These are phyloP conservation scores for Termitomyces sp. DNA, from an alignment of 768 basidiomycete species.

Conservation along the genomic window DNA sequence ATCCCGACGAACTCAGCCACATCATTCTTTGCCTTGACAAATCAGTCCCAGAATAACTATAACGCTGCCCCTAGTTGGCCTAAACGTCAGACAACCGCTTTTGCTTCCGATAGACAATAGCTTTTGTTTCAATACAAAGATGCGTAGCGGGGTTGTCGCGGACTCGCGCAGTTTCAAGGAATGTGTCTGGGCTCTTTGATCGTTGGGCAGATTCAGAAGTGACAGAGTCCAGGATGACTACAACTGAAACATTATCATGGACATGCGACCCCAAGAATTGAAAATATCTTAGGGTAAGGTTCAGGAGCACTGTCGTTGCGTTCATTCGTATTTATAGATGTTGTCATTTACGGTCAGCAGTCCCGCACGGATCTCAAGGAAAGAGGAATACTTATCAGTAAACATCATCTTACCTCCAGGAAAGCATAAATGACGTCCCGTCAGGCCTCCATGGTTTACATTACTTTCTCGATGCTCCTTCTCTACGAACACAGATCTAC, in stretches of 20 bases:
- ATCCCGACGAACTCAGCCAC: not conserved
- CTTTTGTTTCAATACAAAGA: not conserved
- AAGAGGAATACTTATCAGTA: not conserved
- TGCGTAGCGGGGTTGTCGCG: not conserved
- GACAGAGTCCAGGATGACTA: not conserved
- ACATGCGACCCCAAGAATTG: not conserved
- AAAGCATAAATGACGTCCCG: not conserved
- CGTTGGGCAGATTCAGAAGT: not conserved
- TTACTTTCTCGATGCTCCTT: not conserved
- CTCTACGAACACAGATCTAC: not conserved
- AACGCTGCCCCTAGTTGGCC: not conserved
- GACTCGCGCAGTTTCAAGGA: not conserved
- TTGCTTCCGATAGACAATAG: not conserved
- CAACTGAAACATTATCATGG: not conserved
- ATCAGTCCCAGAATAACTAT: not conserved
- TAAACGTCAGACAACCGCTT: not conserved
- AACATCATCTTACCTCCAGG: not conserved
- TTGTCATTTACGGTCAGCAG: not conserved
- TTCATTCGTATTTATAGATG: not conserved
- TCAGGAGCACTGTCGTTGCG: not conserved
- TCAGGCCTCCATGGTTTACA: not conserved
- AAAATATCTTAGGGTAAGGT: not conserved
- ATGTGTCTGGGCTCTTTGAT: not conserved
- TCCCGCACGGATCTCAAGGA: not conserved
- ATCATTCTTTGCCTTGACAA: too few relatives aligned